A percentile compares a stretch with the other conserved stretches of the same genome.
Conservation (phyloP, 2,329 filamentous ascomycete genomes). For the Plenodomus tracheiphilus region DNA sequence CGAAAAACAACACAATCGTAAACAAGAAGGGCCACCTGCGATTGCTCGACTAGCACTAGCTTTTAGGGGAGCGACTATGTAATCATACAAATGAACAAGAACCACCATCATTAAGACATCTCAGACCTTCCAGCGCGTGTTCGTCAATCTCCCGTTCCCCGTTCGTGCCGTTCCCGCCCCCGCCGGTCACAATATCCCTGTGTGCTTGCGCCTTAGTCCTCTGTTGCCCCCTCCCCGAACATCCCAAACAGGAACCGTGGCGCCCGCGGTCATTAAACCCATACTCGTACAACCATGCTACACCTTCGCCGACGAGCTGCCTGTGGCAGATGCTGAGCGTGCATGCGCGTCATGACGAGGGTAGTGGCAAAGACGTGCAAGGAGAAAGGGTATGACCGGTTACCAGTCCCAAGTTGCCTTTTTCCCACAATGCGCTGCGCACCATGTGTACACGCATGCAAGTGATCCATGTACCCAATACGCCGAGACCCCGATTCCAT, state of each 20-base stretch:
- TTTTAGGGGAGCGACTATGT: slow-evolving; percentile 34
- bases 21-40: slow-evolving; percentile 28
- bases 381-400: slow-evolving; percentile 31
- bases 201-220: neutral
- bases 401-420: slow-evolving; percentile 2
- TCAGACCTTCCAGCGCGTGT: slow-evolving; percentile 7
- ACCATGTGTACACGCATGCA: slow-evolving; percentile 28
- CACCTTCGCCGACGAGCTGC: slow-evolving; percentile 7
- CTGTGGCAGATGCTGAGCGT: slow-evolving; percentile 12
- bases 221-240: neutral
- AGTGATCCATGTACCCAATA: slow-evolving; percentile 13
- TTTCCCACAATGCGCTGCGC: slow-evolving; percentile 33
- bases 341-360: neutral
- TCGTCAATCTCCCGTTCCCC: slow-evolving; percentile 11
- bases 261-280: neutral
- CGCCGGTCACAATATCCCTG: slow-evolving; percentile 9
- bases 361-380: neutral
- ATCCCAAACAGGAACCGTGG: neutral
- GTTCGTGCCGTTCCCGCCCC: slow-evolving; percentile 2
- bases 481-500: slow-evolving; percentile 27
- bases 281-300: slow-evolving; percentile 1
- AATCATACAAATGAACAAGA: slow-evolving; percentile 43
- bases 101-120: slow-evolving; percentile 31
- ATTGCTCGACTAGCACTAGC: slow-evolving; percentile 27
- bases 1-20: slow-evolving; percentile 2